These are phyloP conservation scores for Monilinia fructigena DNA, from an alignment of 2,329 filamentous ascomycete genomes.

Conservation along the genomic window DNA sequence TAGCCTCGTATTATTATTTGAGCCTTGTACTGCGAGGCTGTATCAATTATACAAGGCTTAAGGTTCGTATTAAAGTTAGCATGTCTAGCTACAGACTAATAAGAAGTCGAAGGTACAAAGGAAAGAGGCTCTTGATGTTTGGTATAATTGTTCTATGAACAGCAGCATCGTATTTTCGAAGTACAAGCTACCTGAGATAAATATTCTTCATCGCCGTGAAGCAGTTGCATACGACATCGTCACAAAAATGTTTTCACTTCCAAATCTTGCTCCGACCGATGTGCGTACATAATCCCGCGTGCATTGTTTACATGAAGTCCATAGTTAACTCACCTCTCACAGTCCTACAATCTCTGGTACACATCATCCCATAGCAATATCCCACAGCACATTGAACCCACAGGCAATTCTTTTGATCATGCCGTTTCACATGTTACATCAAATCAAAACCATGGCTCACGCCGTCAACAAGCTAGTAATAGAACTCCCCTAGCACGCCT, in stretches of 20 bases:
- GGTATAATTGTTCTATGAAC: neutral
- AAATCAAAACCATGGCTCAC: slow-evolving; percentile 35
- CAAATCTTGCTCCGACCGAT: slow-evolving; percentile 67
- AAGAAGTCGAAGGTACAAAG: neutral
- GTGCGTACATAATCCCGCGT: slow-evolving; percentile 47
- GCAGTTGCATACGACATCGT: neutral
- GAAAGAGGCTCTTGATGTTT: neutral
- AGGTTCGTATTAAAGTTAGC: neutral
- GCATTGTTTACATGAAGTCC: slow-evolving; percentile 24
- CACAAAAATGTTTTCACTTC: slow-evolving; percentile 55
- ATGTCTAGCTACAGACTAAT: neutral
- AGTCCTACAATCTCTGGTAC: slow-evolving; percentile 76
- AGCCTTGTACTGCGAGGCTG: neutral
- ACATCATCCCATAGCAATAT: slow-evolving; percentile 51
- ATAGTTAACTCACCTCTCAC: slow-evolving; percentile 11
- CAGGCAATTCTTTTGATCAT: slow-evolving; percentile 38
- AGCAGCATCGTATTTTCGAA: neutral
- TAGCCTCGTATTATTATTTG: too few species aligned
- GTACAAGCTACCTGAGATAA: neutral
- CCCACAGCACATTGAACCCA: slow-evolving; percentile 36
- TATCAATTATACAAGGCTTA: neutral
- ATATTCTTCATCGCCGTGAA: neutral
- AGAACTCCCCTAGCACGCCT: slow-evolving; percentile 67
- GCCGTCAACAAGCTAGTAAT: slow-evolving; percentile 50
- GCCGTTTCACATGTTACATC: slow-evolving; percentile 20